Percentiles rank a stretch among this genome's conserved stretches.
Evolutionary conservation across 768 basidiomycete genomes (phyloP).

Genomic region (Leccinum obscurum): DNA sequence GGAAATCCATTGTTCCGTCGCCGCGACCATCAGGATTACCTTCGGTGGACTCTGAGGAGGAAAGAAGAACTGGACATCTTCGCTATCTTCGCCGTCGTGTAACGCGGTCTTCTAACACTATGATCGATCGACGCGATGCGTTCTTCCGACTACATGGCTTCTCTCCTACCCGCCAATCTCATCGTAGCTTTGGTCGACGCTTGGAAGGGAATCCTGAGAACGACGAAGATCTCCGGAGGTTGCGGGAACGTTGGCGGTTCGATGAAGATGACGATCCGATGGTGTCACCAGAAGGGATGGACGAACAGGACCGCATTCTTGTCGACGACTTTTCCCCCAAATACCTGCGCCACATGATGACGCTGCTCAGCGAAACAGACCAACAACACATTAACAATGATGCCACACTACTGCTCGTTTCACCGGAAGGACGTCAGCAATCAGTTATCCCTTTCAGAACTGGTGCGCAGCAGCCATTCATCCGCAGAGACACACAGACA

Average conservation of each 20-base stretch:
- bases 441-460: slow-evolving; percentile 49
- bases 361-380: slow-evolving; percentile 57
- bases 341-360: slow-evolving; percentile 58
- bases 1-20: slow-evolving; percentile 56
- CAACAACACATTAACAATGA: slow-evolving; percentile 51
- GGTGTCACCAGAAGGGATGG: slow-evolving; percentile 55
- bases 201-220: slow-evolving; percentile 31
- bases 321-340: slow-evolving; percentile 68
- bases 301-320: slow-evolving; percentile 69
- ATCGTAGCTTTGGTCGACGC: slow-evolving; percentile 16
- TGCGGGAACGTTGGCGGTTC: slow-evolving; percentile 66
- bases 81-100: slow-evolving; percentile 62
- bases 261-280: slow-evolving; percentile 64
- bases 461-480: slow-evolving; percentile 30
- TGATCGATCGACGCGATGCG: slow-evolving; percentile 67
- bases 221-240: slow-evolving; percentile 41
- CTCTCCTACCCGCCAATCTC: slow-evolving; percentile 9
- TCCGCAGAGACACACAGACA: slow-evolving; percentile 29
- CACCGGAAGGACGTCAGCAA: slow-evolving; percentile 51
- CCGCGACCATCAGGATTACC: slow-evolving; percentile 35
- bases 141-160: slow-evolving; percentile 28
- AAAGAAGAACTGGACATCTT: slow-evolving; percentile 25
- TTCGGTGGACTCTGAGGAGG: slow-evolving; percentile 23
- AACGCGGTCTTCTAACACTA: slow-evolving; percentile 80
- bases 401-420: slow-evolving; percentile 43